Evolutionary conservation across 106 monocot genomes (phyloP).

Genomic region (Acorus gramineus): DNA sequence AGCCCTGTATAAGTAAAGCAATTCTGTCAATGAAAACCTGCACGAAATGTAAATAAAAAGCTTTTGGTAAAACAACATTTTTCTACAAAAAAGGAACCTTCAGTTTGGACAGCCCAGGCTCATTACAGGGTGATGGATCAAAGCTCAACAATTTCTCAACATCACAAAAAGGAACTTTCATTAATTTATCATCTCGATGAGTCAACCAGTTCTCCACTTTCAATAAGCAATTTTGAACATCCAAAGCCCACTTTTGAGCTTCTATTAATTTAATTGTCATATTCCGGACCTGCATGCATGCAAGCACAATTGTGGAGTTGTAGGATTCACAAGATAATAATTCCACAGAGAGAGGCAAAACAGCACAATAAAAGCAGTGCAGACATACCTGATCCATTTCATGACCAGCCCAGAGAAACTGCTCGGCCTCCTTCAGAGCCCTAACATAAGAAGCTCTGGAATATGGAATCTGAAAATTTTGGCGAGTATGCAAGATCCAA

Average conservation of each 20-base stretch:
- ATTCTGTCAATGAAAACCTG: no score
- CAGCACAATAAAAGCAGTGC: background rate
- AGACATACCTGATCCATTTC: constrained; percentile 62
- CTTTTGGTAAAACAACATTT: background rate
- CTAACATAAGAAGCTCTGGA: constrained; percentile 25
- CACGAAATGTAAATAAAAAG: no score
- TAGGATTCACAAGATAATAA: background rate
- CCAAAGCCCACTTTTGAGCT: constrained; percentile 47
- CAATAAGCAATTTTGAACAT: constrained; percentile 24
- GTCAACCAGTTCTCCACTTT: constrained; percentile 24
- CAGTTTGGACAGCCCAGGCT: constrained; percentile 38
- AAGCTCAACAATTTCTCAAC: constrained; percentile 41
- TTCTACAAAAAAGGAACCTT: constrained; percentile 23
- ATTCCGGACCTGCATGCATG: constrained; percentile 42
- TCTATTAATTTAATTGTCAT: constrained; percentile 36
- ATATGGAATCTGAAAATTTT: constrained; percentile 51
- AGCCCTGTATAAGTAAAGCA: constrained; percentile 21
- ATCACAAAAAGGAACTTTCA: constrained; percentile 37
- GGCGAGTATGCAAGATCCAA: constrained; percentile 48
- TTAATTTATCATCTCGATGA: constrained; percentile 2
- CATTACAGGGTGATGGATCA: constrained; percentile 38
- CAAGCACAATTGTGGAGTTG: no score
- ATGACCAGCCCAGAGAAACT: constrained; percentile 85
- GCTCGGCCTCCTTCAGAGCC: constrained; percentile 55
- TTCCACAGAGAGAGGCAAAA: background rate